Percentiles rank a stretch among this genome's conserved stretches.
Evolutionary conservation across 106 monocot species (phyloP).

Genomic region (Dioscorea dumetorum): DNA sequence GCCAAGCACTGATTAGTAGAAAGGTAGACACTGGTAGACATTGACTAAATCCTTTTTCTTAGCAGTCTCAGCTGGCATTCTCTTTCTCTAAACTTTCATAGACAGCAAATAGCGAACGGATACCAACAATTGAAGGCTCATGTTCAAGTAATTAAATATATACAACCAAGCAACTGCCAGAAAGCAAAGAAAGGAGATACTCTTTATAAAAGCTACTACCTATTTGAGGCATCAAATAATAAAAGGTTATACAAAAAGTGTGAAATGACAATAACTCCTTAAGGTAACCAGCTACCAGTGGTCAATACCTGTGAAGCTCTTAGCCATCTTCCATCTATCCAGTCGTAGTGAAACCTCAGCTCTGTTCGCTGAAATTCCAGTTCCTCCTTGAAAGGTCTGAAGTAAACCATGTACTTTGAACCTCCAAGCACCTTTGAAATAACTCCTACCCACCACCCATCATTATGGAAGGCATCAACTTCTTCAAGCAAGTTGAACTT

Average conservation of each 20-base stretch:
- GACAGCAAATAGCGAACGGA: not conserved
- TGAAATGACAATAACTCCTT: too few species aligned
- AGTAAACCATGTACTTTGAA: constrained; percentile 61
- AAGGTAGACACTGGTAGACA: too few species aligned
- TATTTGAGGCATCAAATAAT: too few species aligned
- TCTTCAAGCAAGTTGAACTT: constrained; percentile 64
- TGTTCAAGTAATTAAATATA: too few species aligned
- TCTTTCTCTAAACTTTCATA: too few species aligned
- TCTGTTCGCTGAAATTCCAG: constrained; percentile 38
- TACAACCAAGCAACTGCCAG: too few species aligned
- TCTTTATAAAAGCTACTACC: not conserved
- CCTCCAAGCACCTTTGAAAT: constrained; percentile 48
- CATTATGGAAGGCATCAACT: constrained; percentile 66
- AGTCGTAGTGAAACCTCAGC: constrained; percentile 68
- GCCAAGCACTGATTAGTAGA: too few species aligned
- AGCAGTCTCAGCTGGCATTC: too few species aligned
- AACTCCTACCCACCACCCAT: constrained; percentile 91
- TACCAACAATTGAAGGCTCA: not conserved
- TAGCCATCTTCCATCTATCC: constrained; percentile 63
- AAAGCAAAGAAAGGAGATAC: too few species aligned
- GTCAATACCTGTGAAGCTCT: constrained; percentile 34
- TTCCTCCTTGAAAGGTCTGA: constrained; percentile 59
- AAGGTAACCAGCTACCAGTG: too few species aligned
- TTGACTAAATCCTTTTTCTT: too few species aligned
- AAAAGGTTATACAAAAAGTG: too few species aligned